These are phyloP conservation scores for Blastocystis hominis DNA, from an alignment of 352 stramenopile species.

Conservation along the genomic window DNA sequence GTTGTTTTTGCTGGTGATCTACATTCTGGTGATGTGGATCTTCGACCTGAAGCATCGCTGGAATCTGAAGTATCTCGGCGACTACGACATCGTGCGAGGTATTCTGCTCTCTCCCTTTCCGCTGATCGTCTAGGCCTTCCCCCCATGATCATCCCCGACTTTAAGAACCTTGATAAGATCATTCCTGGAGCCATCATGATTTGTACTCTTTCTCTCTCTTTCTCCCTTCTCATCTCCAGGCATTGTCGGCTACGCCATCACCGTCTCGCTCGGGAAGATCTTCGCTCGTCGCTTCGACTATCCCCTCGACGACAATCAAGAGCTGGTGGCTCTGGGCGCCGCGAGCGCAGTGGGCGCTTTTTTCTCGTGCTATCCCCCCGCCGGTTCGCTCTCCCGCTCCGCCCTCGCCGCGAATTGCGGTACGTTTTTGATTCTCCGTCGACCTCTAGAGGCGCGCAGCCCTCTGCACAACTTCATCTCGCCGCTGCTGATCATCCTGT, in stretches of 20 bases:
- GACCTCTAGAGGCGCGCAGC: not conserved
- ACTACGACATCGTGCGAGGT: conserved; percentile 51
- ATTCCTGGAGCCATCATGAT: conserved; percentile 41
- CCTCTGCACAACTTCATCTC: conserved; percentile 55
- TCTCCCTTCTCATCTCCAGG: not conserved
- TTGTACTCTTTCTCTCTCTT: not conserved
- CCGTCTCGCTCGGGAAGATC: conserved; percentile 58
- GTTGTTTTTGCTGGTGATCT: conserved; percentile 59
- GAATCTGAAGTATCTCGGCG: conserved; percentile 45
- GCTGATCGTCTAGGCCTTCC: not conserved
- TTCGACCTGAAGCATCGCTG: conserved; percentile 58
- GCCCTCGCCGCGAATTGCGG: conserved; percentile 57
- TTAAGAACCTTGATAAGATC: not conserved
- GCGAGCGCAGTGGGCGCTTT: conserved; percentile 59
- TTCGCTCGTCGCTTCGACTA: conserved; percentile 59
- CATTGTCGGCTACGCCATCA: conserved; percentile 59
- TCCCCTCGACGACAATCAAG: conserved; percentile 58
- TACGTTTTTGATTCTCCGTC: not conserved
- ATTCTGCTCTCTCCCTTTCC: not conserved
- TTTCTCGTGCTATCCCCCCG: conserved; percentile 59
- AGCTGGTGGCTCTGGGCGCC: conserved; percentile 60
- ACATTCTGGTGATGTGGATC: conserved; percentile 36
- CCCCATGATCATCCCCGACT: not conserved
- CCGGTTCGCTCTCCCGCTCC: conserved; percentile 60
- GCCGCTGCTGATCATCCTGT: conserved; percentile 52